A percentile compares a stretch with the other conserved stretches of the same genome.
These are phyloP conservation scores for Lachnellula hyalina DNA, from an alignment of 2,329 filamentous ascomycete genomes.

Conservation along the genomic window DNA sequence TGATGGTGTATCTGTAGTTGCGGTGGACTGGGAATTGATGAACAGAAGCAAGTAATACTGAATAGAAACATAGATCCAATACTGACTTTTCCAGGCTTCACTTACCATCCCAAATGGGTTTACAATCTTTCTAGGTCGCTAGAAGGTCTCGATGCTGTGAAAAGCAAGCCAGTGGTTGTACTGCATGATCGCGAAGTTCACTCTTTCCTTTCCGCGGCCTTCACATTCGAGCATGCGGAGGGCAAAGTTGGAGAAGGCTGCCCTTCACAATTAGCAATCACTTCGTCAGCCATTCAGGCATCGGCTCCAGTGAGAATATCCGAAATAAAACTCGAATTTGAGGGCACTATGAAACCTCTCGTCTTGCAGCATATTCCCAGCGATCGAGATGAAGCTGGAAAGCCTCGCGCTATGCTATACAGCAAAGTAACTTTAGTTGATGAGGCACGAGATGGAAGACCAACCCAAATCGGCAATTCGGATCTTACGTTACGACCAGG, in stretches of 20 bases:
- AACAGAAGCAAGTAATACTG: constrained; percentile 43
- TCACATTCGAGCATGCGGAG: constrained; percentile 53
- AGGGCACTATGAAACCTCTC: constrained; percentile 52
- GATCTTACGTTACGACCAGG: constrained; percentile 63
- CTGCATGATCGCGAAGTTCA: constrained; percentile 46
- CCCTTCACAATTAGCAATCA: constrained; percentile 52
- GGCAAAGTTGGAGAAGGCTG: constrained; percentile 57
- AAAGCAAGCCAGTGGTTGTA: constrained; percentile 44
- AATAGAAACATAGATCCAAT: not conserved
- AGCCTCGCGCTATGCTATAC: constrained; percentile 6
- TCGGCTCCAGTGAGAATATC: constrained; percentile 48
- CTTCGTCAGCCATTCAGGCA: constrained; percentile 49
- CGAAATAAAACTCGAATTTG: constrained; percentile 49
- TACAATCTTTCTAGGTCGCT: constrained; percentile 57
- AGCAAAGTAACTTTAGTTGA: constrained; percentile 22
- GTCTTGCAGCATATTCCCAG: constrained; percentile 35
- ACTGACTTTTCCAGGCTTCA: constrained; percentile 42
- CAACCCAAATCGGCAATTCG: constrained; percentile 46
- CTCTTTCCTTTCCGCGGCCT: constrained; percentile 51
- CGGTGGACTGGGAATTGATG: constrained; percentile 62
- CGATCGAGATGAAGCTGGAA: not conserved
- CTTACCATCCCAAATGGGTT: constrained; percentile 49
- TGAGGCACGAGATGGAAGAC: constrained; percentile 29
- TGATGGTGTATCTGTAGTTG: constrained; percentile 51
- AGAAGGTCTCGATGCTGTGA: constrained; percentile 39